A percentile compares a stretch with the other conserved stretches of the same genome.
Evolutionary conservation across 371 early-diverging fungal species (phyloP).

Genomic region (Mucor piriformis): DNA sequence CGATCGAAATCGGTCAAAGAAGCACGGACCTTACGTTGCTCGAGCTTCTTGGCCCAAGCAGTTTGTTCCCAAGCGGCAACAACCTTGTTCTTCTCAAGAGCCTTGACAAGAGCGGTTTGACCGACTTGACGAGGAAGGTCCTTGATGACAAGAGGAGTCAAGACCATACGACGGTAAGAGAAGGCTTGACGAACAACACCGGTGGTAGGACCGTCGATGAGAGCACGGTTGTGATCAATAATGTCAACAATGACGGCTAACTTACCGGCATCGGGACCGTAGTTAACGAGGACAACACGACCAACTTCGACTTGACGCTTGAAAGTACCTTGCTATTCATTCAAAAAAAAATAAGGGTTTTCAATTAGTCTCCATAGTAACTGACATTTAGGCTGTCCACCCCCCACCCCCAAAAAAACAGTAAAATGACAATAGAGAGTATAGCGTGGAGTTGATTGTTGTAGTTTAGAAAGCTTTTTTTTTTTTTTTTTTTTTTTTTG

Average conservation of each 20-base stretch:
- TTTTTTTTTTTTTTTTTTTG: too few relatives aligned
- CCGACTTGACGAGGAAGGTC: conserved; percentile 88
- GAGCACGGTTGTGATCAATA: conserved; percentile 97
- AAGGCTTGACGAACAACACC: conserved; percentile 88
- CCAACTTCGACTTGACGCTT: conserved; percentile 97
- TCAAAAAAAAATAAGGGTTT: conserved; percentile 3
- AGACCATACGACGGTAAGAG: conserved; percentile 84
- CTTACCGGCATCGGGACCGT: conserved; percentile 94
- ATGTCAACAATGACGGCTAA: conserved; percentile 98
- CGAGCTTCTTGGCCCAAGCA: conserved; percentile 94
- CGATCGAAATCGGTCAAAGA: conserved; percentile 93
- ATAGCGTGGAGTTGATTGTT: neutral
- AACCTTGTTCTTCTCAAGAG: conserved; percentile 82
- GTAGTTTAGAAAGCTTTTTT: too few relatives aligned
- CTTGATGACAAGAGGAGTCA: conserved; percentile 87
- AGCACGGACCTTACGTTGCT: conserved; percentile 76
- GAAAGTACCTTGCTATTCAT: conserved; percentile 64
- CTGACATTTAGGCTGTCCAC: too few relatives aligned
- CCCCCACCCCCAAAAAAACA: neutral
- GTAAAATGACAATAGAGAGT: neutral
- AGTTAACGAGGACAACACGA: conserved; percentile 95
- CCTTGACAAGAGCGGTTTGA: conserved; percentile 75
- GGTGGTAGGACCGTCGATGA: conserved; percentile 97
- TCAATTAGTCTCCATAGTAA: neutral
- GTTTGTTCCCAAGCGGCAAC: conserved; percentile 83